phyloP scores from a whole-genome alignment of 2,329 filamentous ascomycete species.

The Fusarium hostae region DNA sequence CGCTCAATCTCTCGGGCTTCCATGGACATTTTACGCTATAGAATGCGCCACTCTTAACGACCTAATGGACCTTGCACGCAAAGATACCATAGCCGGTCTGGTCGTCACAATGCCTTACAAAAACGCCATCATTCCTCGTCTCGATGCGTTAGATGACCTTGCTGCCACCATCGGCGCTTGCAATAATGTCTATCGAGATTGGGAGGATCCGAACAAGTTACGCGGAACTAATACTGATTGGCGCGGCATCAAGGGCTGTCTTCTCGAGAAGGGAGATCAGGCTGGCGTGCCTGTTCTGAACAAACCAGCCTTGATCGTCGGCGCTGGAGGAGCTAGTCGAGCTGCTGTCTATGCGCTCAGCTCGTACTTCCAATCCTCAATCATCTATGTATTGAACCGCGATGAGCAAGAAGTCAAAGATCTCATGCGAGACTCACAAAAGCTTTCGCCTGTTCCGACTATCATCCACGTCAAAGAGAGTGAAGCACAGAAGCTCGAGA shows the following conservation, averaged over 20 bases:
- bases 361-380: slow-evolving; percentile 5
- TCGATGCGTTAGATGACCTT: background rate
- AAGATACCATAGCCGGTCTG: background rate
- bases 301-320: slow-evolving; percentile 9
- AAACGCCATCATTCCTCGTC: background rate
- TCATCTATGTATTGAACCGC: background rate
- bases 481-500: background rate
- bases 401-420: background rate
- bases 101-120: slow-evolving; percentile 18
- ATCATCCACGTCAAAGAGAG: slow-evolving; percentile 6
- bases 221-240: slow-evolving; percentile 1
- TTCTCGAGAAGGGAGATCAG: background rate
- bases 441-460: background rate
- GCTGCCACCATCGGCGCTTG: slow-evolving; percentile 1
- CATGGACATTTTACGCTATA: slow-evolving; percentile 14
- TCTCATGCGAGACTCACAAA: background rate
- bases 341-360: slow-evolving; percentile 9
- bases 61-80: background rate
- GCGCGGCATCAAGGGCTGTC: background rate
- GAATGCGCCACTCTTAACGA: background rate
- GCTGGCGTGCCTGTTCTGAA: background rate
- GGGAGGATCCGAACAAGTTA: background rate
- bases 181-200: slow-evolving; percentile 7
- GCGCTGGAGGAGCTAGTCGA: slow-evolving; percentile 7
- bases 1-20: background rate